A percentile compares a stretch with the other conserved stretches of the same genome.
phyloP scores from a whole-genome alignment of 495 filamentous ascomycete genomes.

The Penicillium tannophilum region DNA sequence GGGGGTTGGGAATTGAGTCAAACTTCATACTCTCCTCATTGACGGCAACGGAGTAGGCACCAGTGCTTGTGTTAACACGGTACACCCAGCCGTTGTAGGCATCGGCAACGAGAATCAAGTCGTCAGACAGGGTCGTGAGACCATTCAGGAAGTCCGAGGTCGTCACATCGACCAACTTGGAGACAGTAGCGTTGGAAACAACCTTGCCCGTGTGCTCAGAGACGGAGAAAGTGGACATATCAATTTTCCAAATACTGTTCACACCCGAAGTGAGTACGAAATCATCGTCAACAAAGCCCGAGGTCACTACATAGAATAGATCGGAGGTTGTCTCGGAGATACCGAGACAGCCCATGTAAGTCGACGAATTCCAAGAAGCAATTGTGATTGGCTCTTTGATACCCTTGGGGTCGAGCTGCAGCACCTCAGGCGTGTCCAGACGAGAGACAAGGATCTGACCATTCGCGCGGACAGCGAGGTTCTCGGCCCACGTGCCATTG shows the following conservation, averaged over 20 bases:
- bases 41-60: conserved; percentile 3
- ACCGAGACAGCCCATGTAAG: conserved; percentile 10
- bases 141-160: conserved; percentile 7
- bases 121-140: conserved; percentile 2
- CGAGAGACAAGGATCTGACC: conserved; percentile 4
- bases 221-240: conserved; percentile 1
- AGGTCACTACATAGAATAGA: conserved; percentile 4
- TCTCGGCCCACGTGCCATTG: conserved; percentile 4
- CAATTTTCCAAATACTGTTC: conserved; percentile 8
- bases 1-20: conserved; percentile 2
- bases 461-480: conserved; percentile 6
- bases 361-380: conserved; percentile 3
- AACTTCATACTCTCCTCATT: conserved; percentile 4
- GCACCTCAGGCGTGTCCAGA: conserved; percentile 4
- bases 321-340: conserved; percentile 3
- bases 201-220: not conserved
- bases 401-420: not conserved
- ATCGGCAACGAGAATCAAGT: not conserved
- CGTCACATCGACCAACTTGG: conserved; percentile 2
- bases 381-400: conserved; percentile 1
- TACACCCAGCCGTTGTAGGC: conserved; percentile 8
- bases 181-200: conserved; percentile 3
- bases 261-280: conserved; percentile 5
- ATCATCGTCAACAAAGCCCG: not conserved
- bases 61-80: conserved; percentile 1